A percentile compares a stretch with the other conserved stretches of the same genome.
Conservation (phyloP, 305 asterid species). For the Solanum hybrid region DNA sequence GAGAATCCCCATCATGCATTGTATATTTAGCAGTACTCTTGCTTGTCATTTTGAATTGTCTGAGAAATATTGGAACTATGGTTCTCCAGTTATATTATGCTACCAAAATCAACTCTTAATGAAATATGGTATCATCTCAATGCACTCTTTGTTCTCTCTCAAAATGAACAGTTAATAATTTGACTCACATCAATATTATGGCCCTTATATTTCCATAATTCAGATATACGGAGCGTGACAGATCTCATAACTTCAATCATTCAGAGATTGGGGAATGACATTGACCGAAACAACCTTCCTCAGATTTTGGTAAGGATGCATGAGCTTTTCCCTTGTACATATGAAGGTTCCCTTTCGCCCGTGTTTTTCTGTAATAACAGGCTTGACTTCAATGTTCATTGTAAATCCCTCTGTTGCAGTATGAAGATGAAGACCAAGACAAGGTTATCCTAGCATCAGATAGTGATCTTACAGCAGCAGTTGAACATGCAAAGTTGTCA, state of each 20-base stretch:
- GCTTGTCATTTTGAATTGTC: not conserved
- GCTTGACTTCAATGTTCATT: not conserved
- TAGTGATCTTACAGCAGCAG: conserved; percentile 81
- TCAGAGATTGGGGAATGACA: conserved; percentile 86
- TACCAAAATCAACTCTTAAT: not conserved
- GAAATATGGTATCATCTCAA: not conserved
- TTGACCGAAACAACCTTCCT: conserved; percentile 79
- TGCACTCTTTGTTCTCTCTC: not conserved
- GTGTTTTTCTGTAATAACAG: not conserved
- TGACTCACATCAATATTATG: not conserved
- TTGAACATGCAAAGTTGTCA: conserved; percentile 74
- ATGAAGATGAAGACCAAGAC: conserved; percentile 92
- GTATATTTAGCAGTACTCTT: not conserved
- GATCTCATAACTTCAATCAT: conserved; percentile 74
- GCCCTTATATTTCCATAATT: conserved; percentile 4
- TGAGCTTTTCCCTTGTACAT: not conserved
- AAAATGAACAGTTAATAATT: not conserved
- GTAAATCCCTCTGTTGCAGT: conserved; percentile 29
- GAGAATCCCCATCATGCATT: not conserved
- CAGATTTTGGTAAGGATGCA: conserved; percentile 63
- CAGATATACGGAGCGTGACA: conserved; percentile 61
- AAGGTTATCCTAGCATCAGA: conserved; percentile 81
- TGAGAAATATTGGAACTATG: not conserved
- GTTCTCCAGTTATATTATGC: not conserved
- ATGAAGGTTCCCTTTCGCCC: not conserved